Conservation (phyloP, 352 stramenopile species). For the Pythium scleroteichum region DNA sequence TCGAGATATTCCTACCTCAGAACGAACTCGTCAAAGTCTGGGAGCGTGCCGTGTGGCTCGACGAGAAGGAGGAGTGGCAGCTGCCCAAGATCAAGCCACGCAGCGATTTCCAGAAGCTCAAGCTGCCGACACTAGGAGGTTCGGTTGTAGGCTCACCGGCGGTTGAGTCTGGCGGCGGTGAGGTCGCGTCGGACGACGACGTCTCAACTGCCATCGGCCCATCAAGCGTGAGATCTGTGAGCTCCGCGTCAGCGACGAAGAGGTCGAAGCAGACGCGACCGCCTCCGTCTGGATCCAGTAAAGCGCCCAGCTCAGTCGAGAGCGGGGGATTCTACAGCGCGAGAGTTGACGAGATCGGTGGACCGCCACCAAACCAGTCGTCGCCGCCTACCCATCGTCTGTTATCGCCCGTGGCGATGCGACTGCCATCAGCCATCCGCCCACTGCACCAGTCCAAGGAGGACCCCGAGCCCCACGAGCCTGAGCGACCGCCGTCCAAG, state of each 20-base stretch:
- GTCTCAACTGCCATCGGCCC: conserved; percentile 3
- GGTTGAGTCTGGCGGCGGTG: conserved; percentile 54
- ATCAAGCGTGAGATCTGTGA: conserved; percentile 15
- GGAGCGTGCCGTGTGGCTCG: conserved; percentile 82
- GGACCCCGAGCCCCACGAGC: conserved; percentile 11
- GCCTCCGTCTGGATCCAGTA: conserved; percentile 5
- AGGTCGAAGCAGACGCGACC: conserved; percentile 11
- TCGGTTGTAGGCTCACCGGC: not conserved
- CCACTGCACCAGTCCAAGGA: conserved; percentile 27
- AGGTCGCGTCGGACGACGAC: conserved; percentile 64
- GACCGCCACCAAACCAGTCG: conserved; percentile 13
- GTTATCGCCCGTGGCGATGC: conserved; percentile 30
- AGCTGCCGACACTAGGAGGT: conserved; percentile 47
- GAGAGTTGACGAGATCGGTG: conserved; percentile 18
- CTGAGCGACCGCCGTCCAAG: conserved; percentile 1
- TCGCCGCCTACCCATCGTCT: conserved; percentile 28
- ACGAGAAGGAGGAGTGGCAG: conserved; percentile 80
- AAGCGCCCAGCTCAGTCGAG: not conserved
- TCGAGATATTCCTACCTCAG: conserved; percentile 80
- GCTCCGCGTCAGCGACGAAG: conserved; percentile 12
- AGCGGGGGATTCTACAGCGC: conserved; percentile 19
- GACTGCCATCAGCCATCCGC: conserved; percentile 39
- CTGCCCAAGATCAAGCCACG: conserved; percentile 74
- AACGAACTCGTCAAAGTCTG: conserved; percentile 89
- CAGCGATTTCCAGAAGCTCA: conserved; percentile 82